phyloP scores from a whole-genome alignment of 1,139 yeast species.

The Saccharomycopsis phalli region DNA sequence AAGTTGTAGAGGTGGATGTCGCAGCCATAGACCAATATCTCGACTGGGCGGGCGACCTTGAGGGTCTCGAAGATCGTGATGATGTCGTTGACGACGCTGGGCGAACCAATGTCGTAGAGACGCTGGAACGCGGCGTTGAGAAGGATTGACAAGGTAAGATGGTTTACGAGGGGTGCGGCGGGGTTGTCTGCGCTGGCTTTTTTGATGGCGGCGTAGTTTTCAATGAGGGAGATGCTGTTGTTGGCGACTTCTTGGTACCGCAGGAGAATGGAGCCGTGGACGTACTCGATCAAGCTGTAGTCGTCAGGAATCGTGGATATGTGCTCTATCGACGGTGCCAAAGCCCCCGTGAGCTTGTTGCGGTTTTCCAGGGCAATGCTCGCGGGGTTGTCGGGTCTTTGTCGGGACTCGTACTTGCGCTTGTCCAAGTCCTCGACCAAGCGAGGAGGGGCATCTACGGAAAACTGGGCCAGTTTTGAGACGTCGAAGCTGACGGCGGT shows the following conservation, averaged over 20 bases:
- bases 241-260: not conserved
- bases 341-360: not conserved
- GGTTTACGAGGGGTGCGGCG: slow-evolving; percentile 8
- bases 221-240: not conserved
- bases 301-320: slow-evolving; percentile 5
- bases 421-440: not conserved
- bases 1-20: slow-evolving; percentile 16
- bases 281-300: slow-evolving; percentile 6
- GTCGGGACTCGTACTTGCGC: not conserved
- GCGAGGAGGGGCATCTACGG: not conserved
- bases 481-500: not conserved
- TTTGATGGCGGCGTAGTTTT: not conserved
- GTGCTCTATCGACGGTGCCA: slow-evolving; percentile 9
- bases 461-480: not conserved
- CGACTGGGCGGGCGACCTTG: slow-evolving; percentile 5
- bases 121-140: not conserved
- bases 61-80: slow-evolving; percentile 7
- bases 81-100: slow-evolving; percentile 9
- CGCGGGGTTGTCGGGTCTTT: not conserved
- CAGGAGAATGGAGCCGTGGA: slow-evolving; percentile 1
- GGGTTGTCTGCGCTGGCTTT: not conserved
- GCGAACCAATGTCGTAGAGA: slow-evolving; percentile 5
- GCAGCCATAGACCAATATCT: slow-evolving; percentile 12
- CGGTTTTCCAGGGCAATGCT: not conserved
- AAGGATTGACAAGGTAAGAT: slow-evolving; percentile 10